These are phyloP conservation scores for Lactifluus rugatus DNA, from an alignment of 768 basidiomycete species.

Conservation along the genomic window DNA sequence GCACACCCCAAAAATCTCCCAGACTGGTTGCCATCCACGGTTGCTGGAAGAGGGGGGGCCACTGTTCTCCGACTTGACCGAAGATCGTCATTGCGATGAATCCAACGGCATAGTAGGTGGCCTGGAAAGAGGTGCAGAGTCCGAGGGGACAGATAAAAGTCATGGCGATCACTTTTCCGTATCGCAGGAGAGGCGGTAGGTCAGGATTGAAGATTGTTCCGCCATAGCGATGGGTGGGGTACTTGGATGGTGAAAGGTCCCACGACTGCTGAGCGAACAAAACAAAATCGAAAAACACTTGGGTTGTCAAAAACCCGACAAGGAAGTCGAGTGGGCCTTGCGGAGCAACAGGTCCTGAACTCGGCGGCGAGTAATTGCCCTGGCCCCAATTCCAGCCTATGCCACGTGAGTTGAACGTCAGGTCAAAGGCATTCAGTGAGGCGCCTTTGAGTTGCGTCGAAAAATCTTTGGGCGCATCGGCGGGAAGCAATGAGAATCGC, in stretches of 20 bases:
- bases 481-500: slow-evolving; percentile 11
- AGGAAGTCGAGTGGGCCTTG: slow-evolving; percentile 30
- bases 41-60: slow-evolving; percentile 53
- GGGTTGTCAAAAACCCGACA: slow-evolving; percentile 36
- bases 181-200: slow-evolving; percentile 27
- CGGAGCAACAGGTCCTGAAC: slow-evolving; percentile 34
- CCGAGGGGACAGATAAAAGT: slow-evolving; percentile 19
- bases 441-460: slow-evolving; percentile 6
- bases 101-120: slow-evolving; percentile 11
- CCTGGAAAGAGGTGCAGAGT: slow-evolving; percentile 13
- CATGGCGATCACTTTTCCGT: slow-evolving; percentile 19
- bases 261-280: slow-evolving; percentile 17
- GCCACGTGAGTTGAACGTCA: slow-evolving; percentile 44
- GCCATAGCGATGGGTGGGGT: slow-evolving; percentile 23
- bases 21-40: slow-evolving; percentile 54
- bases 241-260: slow-evolving; percentile 30
- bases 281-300: slow-evolving; percentile 35
- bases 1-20: slow-evolving; percentile 48
- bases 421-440: slow-evolving; percentile 36
- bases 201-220: slow-evolving; percentile 32
- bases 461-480: neutral
- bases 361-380: slow-evolving; percentile 24
- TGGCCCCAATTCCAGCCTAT: slow-evolving; percentile 52
- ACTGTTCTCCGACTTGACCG: slow-evolving; percentile 30
- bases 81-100: slow-evolving; percentile 10